phyloP scores from a whole-genome alignment of 1,284 basidiomycete genomes.

The Cronartium quercuum region DNA sequence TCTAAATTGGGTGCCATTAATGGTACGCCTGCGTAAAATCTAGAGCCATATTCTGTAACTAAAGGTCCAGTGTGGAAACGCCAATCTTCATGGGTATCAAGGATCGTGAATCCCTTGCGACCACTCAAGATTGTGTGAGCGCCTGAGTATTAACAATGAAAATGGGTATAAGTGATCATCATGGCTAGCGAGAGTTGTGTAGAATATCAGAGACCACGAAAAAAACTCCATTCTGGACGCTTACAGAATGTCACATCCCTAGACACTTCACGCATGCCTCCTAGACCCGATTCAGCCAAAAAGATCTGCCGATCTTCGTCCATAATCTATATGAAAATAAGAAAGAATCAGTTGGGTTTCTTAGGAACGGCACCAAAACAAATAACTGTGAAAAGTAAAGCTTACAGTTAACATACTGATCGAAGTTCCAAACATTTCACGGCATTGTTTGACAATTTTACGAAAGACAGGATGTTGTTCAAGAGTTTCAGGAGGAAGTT shows the following conservation, averaged over 20 bases:
- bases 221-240: conserved; percentile 1
- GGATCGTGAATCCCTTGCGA: conserved; percentile 19
- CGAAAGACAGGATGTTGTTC: conserved; percentile 41
- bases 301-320: conserved; percentile 24
- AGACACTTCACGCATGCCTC: conserved; percentile 12
- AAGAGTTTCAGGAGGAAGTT: conserved; percentile 11
- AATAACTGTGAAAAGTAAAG: background rate
- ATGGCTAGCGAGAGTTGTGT: too few relatives aligned
- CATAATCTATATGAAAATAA: conserved; percentile 8
- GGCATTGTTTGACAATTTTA: conserved; percentile 43
- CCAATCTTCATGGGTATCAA: conserved; percentile 36
- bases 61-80: conserved; percentile 28
- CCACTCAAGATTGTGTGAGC: conserved; percentile 26
- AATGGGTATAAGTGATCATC: background rate
- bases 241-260: conserved; percentile 22
- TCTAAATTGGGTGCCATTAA: conserved; percentile 27
- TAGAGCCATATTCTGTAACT: conserved; percentile 2
- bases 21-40: conserved; percentile 28
- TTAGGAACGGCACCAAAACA: background rate
- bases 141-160: conserved; percentile 1
- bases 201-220: background rate
- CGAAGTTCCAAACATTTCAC: conserved; percentile 42
- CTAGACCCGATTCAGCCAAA: conserved; percentile 28
- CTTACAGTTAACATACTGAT: conserved; percentile 44
- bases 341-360: background rate